These are phyloP conservation scores for Vaccinium darrowii DNA, from an alignment of 148 eudicot species.

Conservation along the genomic window DNA sequence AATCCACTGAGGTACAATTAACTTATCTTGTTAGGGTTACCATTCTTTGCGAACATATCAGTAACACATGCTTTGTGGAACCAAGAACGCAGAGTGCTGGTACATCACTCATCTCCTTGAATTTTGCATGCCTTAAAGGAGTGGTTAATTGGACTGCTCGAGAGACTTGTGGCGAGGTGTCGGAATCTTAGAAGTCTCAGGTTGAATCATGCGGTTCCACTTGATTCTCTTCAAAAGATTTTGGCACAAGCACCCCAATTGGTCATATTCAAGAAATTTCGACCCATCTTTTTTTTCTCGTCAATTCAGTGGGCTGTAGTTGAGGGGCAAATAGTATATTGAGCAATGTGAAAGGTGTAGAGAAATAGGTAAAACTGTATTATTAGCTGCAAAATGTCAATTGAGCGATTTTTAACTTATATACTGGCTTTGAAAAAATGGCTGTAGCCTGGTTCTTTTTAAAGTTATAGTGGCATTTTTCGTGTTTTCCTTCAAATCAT, in stretches of 20 bases:
- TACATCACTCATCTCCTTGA: constrained; percentile 74
- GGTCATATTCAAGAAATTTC: background rate
- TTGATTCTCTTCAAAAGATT: constrained; percentile 54
- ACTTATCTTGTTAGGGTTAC: constrained; percentile 43
- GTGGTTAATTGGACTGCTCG: constrained; percentile 54
- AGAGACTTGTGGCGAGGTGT: constrained; percentile 68
- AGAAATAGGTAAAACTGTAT: background rate
- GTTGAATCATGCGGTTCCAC: constrained; percentile 64
- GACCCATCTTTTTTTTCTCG: background rate
- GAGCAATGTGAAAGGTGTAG: background rate
- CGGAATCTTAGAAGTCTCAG: constrained; percentile 56
- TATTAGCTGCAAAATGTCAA: background rate
- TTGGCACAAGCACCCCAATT: constrained; percentile 65
- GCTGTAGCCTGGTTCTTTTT: background rate
- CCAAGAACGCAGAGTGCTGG: constrained; percentile 52
- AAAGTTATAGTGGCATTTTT: background rate
- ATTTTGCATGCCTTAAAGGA: constrained; percentile 83
- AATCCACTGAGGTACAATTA: constrained; percentile 5
- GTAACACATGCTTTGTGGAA: constrained; percentile 59
- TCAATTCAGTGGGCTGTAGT: background rate
- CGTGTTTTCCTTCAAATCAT: background rate
- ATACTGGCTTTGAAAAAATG: background rate
- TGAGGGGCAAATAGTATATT: background rate
- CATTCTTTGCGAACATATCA: constrained; percentile 57
- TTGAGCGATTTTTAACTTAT: background rate